Evolutionary conservation across 495 filamentous ascomycete species (phyloP), one percentile per base, ranked within the genome.

Genomic region (Lophiotrema nucula): DNA sequence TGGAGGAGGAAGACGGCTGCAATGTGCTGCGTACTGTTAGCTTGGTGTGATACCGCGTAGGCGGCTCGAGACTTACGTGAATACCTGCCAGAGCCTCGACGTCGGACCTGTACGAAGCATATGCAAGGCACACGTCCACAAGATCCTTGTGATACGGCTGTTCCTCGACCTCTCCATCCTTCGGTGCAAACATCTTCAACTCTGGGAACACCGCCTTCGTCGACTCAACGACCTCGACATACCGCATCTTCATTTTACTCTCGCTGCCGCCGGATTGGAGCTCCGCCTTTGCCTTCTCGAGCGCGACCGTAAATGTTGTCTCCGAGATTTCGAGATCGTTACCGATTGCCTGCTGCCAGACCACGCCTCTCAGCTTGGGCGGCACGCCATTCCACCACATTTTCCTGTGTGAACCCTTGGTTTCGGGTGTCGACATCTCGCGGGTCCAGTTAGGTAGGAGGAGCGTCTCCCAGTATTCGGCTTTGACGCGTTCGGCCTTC

Each of bases 301-400:
- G 70, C 1, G 93, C 93, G 21, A 88, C 87, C 23, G 81, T 78
- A 73, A 87, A 98, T 4, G 88, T 89, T 18, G 84, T 77, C 26
- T 87, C 80, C 0, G 84, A 85, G 39, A 97, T 77, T 4, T 83
- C 83, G 18, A 97, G 83, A 59, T 92, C 88, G 64, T 98, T 98
- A 11, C 90, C 92, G 54, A 98, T 85, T 3, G 92, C 90, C 54
- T 81, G 81, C 54, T 80, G 73, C 93, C 93, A 98, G n/a, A 92
- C 89, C 11, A 73, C 60, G n/a, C 88, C 92, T 53, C 93, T 77
- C 60, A 82, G 86, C 46, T 86, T 82, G 3, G 90, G 85, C 0
- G 90, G 84, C 39, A 97, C 80, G 16, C 93, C 93, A 31, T 86
- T 81, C 93, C 93, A 97, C 92, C 92, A 98, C 12, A 97, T 76